These are phyloP conservation scores for Puya raimondii DNA, from an alignment of 176 grass and related monocot genomes.

Conservation along the genomic window DNA sequence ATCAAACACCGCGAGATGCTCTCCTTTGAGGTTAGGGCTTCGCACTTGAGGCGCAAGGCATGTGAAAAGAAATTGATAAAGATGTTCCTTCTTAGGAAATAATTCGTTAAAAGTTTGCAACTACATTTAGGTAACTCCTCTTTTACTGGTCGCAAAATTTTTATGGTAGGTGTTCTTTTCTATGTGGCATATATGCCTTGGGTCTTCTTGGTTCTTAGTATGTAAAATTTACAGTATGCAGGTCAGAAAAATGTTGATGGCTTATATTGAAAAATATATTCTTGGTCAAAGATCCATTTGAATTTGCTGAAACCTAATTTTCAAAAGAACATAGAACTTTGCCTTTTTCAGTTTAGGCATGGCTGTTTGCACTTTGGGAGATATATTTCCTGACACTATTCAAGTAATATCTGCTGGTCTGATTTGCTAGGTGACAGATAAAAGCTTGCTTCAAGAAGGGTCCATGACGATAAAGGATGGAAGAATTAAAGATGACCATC, in stretches of 20 bases:
- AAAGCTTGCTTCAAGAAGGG: conserved; percentile 60
- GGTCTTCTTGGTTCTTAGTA: background rate
- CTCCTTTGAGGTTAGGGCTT: too few relatives aligned
- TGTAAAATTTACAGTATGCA: background rate
- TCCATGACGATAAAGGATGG: conserved; percentile 45
- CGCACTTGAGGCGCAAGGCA: too few relatives aligned
- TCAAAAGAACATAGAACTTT: background rate
- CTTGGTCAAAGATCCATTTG: background rate
- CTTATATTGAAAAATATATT: background rate
- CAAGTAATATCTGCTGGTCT: conserved; percentile 5
- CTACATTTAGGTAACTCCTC: background rate
- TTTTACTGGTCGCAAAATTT: background rate
- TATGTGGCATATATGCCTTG: background rate
- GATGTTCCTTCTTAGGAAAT: too few relatives aligned
- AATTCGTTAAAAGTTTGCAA: background rate
- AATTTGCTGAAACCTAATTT: background rate
- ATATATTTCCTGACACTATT: background rate
- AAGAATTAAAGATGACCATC: conserved; percentile 74
- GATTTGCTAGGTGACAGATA: conserved; percentile 77
- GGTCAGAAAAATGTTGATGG: too few relatives aligned
- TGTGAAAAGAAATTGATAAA: too few relatives aligned
- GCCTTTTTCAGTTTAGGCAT: background rate
- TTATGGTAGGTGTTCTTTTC: background rate
- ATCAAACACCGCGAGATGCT: too few relatives aligned
- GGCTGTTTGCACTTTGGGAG: conserved; percentile 9